Evolutionary conservation across 306 rosid genomes (phyloP).

Genomic region (Dalbergia cultrata): DNA sequence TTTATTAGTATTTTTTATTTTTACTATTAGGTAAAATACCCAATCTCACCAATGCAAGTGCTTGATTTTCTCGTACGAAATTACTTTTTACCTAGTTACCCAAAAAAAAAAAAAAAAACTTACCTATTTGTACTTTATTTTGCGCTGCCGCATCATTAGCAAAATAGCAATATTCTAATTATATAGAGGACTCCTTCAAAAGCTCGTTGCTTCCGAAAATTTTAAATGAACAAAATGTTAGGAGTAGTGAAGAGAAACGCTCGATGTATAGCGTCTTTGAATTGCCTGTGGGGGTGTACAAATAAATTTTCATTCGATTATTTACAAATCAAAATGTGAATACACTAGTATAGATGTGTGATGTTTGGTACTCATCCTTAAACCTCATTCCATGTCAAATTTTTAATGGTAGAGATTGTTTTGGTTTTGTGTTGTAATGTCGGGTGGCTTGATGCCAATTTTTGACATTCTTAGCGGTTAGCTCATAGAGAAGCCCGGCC

Average conservation of each 20-base stretch:
- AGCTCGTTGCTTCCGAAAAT: slow-evolving; percentile 19
- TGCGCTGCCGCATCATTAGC: neutral
- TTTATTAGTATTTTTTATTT: neutral
- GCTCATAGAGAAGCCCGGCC: too few species aligned
- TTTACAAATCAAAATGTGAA: neutral
- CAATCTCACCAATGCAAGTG: slow-evolving; percentile 31
- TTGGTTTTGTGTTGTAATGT: neutral
- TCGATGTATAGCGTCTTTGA: neutral
- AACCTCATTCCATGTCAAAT: neutral
- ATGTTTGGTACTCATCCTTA: too few species aligned
- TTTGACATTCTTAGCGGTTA: neutral
- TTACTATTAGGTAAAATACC: slow-evolving; percentile 27
- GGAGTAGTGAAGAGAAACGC: neutral
- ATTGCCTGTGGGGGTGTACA: neutral
- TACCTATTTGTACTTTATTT: neutral
- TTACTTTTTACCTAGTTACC: slow-evolving; percentile 13
- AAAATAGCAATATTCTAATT: neutral
- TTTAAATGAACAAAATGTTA: slow-evolving; percentile 1
- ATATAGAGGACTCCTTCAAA: slow-evolving; percentile 29
- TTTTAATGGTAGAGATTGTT: neutral
- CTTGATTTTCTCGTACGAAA: slow-evolving; percentile 30
- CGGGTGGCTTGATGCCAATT: neutral
- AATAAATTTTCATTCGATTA: neutral
- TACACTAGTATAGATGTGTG: neutral
- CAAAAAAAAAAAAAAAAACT: neutral